Evolutionary conservation across 139 green algal species (phyloP).

Genomic region (Chlamydomonas applanata): DNA sequence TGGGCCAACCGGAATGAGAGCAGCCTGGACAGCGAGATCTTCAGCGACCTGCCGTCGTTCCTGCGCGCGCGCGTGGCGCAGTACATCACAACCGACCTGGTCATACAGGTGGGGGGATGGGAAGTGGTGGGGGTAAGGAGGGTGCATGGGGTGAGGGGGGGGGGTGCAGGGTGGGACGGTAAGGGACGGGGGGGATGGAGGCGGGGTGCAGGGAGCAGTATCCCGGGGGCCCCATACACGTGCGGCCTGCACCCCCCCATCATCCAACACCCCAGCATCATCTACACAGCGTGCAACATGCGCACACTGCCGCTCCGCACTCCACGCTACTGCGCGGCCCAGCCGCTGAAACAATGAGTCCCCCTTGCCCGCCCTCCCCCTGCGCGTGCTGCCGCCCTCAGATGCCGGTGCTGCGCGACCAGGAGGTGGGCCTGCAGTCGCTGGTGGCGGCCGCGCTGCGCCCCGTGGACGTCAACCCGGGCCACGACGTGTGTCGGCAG

Average conservation of each 20-base stretch:
- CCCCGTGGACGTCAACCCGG: slow-evolving; percentile 22
- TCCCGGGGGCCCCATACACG: neutral
- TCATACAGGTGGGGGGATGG: slow-evolving; percentile 10
- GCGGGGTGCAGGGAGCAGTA: neutral
- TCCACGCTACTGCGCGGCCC: no score
- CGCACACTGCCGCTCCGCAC: neutral
- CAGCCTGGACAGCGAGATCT: slow-evolving; percentile 21
- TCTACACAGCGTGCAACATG: neutral
- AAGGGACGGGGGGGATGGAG: no score
- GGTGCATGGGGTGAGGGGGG: neutral
- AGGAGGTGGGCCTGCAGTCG: slow-evolving; percentile 27
- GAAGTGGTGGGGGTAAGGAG: neutral
- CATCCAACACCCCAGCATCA: slow-evolving; percentile 6
- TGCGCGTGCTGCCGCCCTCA: neutral
- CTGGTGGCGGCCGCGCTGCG: slow-evolving; percentile 28
- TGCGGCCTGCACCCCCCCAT: neutral
- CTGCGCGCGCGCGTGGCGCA: slow-evolving; percentile 8
- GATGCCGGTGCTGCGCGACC: slow-evolving; percentile 18
- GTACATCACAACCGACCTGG: slow-evolving; percentile 11
- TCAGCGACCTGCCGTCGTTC: slow-evolving; percentile 16
- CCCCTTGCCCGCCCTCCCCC: no score
- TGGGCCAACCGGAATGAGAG: slow-evolving; percentile 19
- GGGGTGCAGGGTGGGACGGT: neutral
- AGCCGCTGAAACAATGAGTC: no score
- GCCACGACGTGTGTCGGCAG: slow-evolving; percentile 37